These are phyloP conservation scores for Schizothecium vesticola DNA, from an alignment of 495 filamentous ascomycete species.

Conservation along the genomic window DNA sequence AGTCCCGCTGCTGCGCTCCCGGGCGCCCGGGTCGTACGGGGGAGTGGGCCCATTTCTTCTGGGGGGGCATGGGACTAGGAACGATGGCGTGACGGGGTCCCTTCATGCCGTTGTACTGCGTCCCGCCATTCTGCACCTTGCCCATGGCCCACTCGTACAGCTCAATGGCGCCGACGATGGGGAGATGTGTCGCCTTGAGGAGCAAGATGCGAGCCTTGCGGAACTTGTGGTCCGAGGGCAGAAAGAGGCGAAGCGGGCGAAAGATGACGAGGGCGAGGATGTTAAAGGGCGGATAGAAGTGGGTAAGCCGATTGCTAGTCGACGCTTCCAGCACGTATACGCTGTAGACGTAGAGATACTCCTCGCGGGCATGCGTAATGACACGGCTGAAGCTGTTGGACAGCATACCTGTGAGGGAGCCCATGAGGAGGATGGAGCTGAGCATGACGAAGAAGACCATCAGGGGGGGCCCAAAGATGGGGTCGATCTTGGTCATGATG, in stretches of 20 bases:
- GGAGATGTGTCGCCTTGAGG: conserved; percentile 59
- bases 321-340: conserved; percentile 76
- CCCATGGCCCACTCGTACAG: conserved; percentile 42
- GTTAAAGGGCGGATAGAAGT: conserved; percentile 75
- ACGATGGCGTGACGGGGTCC: conserved; percentile 18
- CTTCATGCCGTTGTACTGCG: conserved; percentile 28
- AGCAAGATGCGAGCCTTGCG: conserved; percentile 70
- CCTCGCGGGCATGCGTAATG: conserved; percentile 62
- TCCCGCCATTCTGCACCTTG: conserved; percentile 27
- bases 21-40: neutral
- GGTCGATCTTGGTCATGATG: conserved; percentile 43
- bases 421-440: conserved; percentile 87
- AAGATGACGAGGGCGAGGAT: conserved; percentile 77
- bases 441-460: conserved; percentile 81
- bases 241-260: conserved; percentile 72
- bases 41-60: conserved; percentile 5
- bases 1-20: conserved; percentile 1
- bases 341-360: conserved; percentile 76
- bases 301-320: conserved; percentile 72
- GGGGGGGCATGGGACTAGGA: conserved; percentile 8
- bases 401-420: conserved; percentile 84
- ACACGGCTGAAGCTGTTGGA: conserved; percentile 86
- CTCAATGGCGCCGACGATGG: conserved; percentile 47
- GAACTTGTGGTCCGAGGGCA: conserved; percentile 62
- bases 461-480: conserved; percentile 56